Conservation (phyloP, 352 stramenopile species). For the Globisporangium cederbergense region DNA sequence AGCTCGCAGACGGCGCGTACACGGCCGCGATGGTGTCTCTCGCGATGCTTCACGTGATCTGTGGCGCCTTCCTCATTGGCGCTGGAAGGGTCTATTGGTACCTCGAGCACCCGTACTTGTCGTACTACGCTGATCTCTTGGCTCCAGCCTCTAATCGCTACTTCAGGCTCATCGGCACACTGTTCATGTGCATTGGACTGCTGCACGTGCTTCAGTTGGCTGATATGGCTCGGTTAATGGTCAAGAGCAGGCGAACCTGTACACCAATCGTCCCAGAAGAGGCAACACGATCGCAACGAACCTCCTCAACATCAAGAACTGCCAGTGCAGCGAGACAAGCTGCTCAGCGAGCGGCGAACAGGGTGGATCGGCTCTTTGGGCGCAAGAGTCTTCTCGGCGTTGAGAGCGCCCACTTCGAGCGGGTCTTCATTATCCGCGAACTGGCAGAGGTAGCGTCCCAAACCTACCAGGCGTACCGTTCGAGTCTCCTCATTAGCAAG, state of each 20-base stretch:
- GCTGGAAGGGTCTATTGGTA: slow-evolving; percentile 23
- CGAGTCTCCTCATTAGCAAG: slow-evolving; percentile 13
- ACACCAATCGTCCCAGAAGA: not conserved
- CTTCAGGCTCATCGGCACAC: slow-evolving; percentile 18
- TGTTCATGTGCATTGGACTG: slow-evolving; percentile 13
- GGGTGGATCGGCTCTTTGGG: not conserved
- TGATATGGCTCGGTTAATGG: not conserved
- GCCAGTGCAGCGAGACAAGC: not conserved
- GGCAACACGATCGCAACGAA: not conserved
- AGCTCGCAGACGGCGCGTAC: not conserved
- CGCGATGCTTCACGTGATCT: slow-evolving; percentile 9
- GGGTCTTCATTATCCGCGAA: slow-evolving; percentile 1
- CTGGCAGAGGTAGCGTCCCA: slow-evolving; percentile 7
- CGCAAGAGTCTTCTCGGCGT: not conserved
- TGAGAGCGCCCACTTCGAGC: not conserved
- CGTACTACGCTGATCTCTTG: slow-evolving; percentile 28
- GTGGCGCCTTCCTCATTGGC: slow-evolving; percentile 16
- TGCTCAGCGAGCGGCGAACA: not conserved
- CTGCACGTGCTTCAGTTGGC: slow-evolving; percentile 3
- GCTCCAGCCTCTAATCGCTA: slow-evolving; percentile 17
- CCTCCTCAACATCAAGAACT: not conserved
- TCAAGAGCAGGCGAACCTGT: not conserved
- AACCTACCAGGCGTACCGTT: slow-evolving; percentile 14
- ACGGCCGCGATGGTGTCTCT: not conserved
- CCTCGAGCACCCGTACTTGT: slow-evolving; percentile 23